Base-by-base conservation (phyloP, 257 asterid species). In the Ligustrum vulgare region DNA sequence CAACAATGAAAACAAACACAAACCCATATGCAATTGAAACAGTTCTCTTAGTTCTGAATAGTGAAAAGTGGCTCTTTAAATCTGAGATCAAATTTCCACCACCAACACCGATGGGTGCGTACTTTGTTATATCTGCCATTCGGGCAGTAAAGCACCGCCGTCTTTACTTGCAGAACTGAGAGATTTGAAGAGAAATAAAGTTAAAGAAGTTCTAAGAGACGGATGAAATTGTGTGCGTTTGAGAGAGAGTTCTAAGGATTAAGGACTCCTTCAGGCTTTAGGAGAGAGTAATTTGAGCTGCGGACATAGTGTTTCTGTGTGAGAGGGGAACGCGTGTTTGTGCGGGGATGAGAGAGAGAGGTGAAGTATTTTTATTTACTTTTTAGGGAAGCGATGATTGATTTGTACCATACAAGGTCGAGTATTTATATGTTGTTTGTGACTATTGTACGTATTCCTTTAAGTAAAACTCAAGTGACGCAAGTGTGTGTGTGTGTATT, bases 41-140 rank as follows among this genome's bases (percentile, higher is more conserved):
- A 9, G 85, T 84, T 75, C 79, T 83, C 76, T 84, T 87, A 32
- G 89, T 75, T 70, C 86, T 85, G 36, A 80, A 15, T 20, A 83
- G 25, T 8, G 88, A 69, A 20, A 91, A 82, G 37, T 91, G 89
- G 78, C 84, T 23, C 74, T 84, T 91, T 67, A 87, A 45, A 77
- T 90, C 88, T 47, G 97, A 86, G 75, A 88, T 62, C 72, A 88
- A 23, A 51, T 56, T 82, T 47, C 91, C 89, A 71, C 88, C 89
- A 56, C 77, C 83, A 33, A 87, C 56, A 45, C 56, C 56, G 15
- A 45, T 84, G 36, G 93, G 89, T 35, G 81, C 82, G 70, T 87
- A 90, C 81, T 94, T 90, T 5, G 89, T 75, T 65, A 82, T 73
- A 73, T 84, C 96, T 45, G 92, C 91, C 97, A 93, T 93, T 67